Evolutionary conservation across 2,329 filamentous ascomycete genomes (phyloP), one percentile per base, ranked within the genome.

Genomic region (Colletotrichum limetticola): DNA sequence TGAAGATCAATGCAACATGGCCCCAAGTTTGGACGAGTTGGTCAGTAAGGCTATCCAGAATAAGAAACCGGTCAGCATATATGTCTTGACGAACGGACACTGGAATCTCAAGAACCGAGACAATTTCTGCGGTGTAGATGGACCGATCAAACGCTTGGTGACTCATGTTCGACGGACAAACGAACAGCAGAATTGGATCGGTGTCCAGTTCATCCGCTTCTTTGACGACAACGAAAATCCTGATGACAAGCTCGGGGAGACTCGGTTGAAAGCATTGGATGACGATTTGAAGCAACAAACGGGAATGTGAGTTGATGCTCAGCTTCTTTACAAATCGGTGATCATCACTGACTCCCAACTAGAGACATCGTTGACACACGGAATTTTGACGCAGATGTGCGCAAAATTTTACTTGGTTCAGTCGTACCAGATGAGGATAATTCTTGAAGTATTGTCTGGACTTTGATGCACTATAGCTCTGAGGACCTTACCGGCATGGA

Each of bases 181-280:
- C 4, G 32, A 14, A 49, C 30, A 46, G 9, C 14, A 11, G 2
- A 68, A 68, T 14, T 63, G 66, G 66, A 59, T 52, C 1, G 32
- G 56, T 2, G n/a, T 63, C 1, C 59, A 68, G 28, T 68, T 68
- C 8, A 63, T 68, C 12, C 14, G 66, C 8, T 68, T 68, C 16
- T 53, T 9, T 42, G 6, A 28, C 28, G 28, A 8, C 6, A 28
- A 28, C 28, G 28, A 28, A 8, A 28, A 8, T 8, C 28, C 28
- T 28, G 28, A 28, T 28, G 28, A 28, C 28, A 28, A 28, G 28
- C 28, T 28, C 28, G 28, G 28, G 28, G 28, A 28, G 28, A 28
- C 28, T 8, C 28, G 49, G 3, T 11, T 68, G 24, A 12, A 14
- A 7, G 42, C 14, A 1, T 49, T 68, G 22, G 58, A 68, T 8